These are phyloP conservation scores for Casuarina cunninghamiana DNA, from an alignment of 306 rosid genomes.

Conservation along the genomic window DNA sequence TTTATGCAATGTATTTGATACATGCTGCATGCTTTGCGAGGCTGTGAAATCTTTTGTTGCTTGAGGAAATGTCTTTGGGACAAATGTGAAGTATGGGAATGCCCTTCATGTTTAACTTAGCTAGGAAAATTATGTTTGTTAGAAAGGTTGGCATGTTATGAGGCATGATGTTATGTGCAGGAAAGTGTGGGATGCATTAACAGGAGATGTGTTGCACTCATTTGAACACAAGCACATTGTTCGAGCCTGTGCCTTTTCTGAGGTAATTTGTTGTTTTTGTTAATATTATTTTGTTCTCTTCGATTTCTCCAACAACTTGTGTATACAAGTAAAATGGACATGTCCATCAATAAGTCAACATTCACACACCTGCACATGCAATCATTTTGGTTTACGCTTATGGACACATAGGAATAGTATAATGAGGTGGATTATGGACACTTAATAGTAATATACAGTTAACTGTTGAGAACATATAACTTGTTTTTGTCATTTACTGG, in stretches of 20 bases:
- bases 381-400: background rate
- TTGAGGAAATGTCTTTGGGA: background rate
- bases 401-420: background rate
- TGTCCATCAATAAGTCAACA: background rate
- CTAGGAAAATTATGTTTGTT: background rate
- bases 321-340: background rate
- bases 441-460: background rate
- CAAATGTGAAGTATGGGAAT: background rate
- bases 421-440: background rate
- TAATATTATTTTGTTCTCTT: background rate
- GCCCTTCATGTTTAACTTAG: background rate
- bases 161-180: constrained; percentile 49
- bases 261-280: constrained; percentile 45
- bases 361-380: background rate
- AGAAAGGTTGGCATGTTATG: constrained; percentile 12
- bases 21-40: constrained; percentile 1
- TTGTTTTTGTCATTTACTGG: background rate
- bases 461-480: background rate
- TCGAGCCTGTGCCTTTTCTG: constrained; percentile 92
- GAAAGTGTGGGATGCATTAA: constrained; percentile 96
- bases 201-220: constrained; percentile 88
- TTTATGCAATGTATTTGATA: background rate
- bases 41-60: background rate
- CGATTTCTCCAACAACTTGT: background rate
- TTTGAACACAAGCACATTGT: constrained; percentile 99